Base-by-base conservation (phyloP, 768 basidiomycete species). In the Dictyophora rubrovolvata region DNA sequence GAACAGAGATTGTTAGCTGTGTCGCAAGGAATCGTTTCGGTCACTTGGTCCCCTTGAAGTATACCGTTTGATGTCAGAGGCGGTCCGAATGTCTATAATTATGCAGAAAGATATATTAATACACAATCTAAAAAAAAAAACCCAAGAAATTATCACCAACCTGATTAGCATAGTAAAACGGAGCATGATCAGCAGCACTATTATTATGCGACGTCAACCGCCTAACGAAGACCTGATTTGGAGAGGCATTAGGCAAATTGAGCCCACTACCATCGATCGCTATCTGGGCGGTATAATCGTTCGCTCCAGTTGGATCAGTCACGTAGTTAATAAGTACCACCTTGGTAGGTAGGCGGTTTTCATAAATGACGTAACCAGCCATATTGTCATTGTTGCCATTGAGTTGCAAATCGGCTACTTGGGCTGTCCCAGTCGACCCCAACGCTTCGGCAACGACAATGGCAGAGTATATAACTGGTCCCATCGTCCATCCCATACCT, bases 271-370 rank as follows among this genome's bases (percentile, higher is more conserved):
- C 79, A 3, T 72, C 76, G 23, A 82, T 64, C 5, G 77, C 71
- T 49, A 90, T 72, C 8, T 72, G 76, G 11, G 77, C 77, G 1
- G 74, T 78, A 60, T 80, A 79, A 52, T 79, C 74, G 63, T 74
- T 81, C 0, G 74, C 77, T 5, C 84, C 85, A 2, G 74, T 73
- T 0, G 74, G 61, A 64, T 89, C 87, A 23, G 77, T 75, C 48
- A 88, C 75, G 65, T 79, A 91, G 69, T 92, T 93, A 72, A 90
- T 79, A 54, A 92, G 66, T 8, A 81, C 84, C 0, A 88, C 75
- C 48, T 84, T 78, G 9, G 77, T 75, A 3, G 85, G 79, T 3
- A 68, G 72, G 17, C 81, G 81, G 59, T 85, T 77, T 68, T 92
- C 87, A 66, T 90, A 91, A 55, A 92, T 79, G 6, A 79, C 86